phyloP scores from a whole-genome alignment of 1,284 basidiomycete genomes.

The Cryptococcus wingfieldii region DNA sequence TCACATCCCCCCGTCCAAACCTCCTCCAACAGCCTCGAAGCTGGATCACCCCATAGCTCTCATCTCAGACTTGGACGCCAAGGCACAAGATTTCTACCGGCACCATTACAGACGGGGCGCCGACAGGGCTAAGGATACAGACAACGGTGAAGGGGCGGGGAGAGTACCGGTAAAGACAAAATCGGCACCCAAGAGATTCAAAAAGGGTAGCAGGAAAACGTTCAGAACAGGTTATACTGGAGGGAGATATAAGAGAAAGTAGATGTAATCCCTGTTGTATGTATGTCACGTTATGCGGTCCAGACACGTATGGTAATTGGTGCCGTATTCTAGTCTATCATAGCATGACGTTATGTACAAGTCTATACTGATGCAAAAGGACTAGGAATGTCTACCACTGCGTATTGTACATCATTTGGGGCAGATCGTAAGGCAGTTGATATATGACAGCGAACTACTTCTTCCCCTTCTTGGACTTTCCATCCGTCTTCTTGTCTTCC shows the following conservation, averaged over 20 bases:
- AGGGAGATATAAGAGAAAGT: constrained; percentile 9
- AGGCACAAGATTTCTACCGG: constrained; percentile 23
- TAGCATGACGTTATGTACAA: too few species aligned
- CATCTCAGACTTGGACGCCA: constrained; percentile 16
- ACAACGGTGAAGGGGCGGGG: not conserved
- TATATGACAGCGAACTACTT: constrained; percentile 3
- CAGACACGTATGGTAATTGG: too few species aligned
- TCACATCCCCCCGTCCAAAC: not conserved
- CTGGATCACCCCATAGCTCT: not conserved
- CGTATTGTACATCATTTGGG: not conserved
- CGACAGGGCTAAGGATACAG: constrained; percentile 7
- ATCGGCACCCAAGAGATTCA: not conserved
- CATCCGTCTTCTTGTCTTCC: constrained; percentile 18
- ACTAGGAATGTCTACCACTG: too few species aligned
- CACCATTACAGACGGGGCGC: constrained; percentile 35
- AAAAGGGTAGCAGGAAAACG: not conserved
- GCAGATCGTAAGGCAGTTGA: not conserved
- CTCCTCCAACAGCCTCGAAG: not conserved
- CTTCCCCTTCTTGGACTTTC: constrained; percentile 19
- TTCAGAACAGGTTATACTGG: not conserved
- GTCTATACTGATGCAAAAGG: too few species aligned
- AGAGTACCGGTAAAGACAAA: constrained; percentile 2
- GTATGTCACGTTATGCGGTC: too few species aligned
- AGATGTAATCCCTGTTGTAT: not conserved
- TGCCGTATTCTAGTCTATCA: too few species aligned